Conservation (phyloP, 306 rosid genomes). For the Echinosophora koreensis region DNA sequence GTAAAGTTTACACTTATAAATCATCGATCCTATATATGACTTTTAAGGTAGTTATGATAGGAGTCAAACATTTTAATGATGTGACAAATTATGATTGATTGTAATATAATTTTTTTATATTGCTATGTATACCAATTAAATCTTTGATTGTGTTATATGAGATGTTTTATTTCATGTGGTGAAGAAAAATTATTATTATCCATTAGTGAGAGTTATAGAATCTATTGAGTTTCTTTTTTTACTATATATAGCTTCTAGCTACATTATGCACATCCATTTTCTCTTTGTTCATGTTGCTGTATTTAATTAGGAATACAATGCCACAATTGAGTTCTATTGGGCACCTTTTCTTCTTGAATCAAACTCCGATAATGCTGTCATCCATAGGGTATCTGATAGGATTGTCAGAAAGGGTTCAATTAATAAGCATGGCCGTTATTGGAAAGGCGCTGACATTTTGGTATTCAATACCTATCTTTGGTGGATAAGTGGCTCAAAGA, state of each 20-base stretch:
- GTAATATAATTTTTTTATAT: too few species aligned
- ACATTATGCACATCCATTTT: neutral
- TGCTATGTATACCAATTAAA: too few species aligned
- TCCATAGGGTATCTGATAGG: slow-evolving; percentile 86
- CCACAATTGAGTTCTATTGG: slow-evolving; percentile 98
- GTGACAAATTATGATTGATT: too few species aligned
- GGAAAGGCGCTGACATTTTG: slow-evolving; percentile 84
- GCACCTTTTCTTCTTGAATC: slow-evolving; percentile 97
- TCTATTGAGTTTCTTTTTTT: too few species aligned
- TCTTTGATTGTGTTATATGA: too few species aligned
- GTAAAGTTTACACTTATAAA: too few species aligned
- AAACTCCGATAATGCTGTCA: slow-evolving; percentile 83
- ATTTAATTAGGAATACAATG: slow-evolving; percentile 73
- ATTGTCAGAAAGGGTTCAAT: slow-evolving; percentile 87
- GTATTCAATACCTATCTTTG: slow-evolving; percentile 92
- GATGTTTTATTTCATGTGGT: too few species aligned
- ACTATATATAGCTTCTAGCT: neutral
- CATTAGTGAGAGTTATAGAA: too few species aligned
- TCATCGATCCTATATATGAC: too few species aligned
- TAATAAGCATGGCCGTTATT: slow-evolving; percentile 78
- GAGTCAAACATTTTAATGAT: too few species aligned
- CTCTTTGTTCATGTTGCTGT: slow-evolving; percentile 6
- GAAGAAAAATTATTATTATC: too few species aligned
- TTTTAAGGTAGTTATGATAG: too few species aligned
- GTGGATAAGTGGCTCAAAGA: slow-evolving; percentile 91